Percentiles rank a stretch among this genome's conserved stretches.
Conservation (phyloP, 2,329 filamentous ascomycete species). For the Diaporthe sp. region DNA sequence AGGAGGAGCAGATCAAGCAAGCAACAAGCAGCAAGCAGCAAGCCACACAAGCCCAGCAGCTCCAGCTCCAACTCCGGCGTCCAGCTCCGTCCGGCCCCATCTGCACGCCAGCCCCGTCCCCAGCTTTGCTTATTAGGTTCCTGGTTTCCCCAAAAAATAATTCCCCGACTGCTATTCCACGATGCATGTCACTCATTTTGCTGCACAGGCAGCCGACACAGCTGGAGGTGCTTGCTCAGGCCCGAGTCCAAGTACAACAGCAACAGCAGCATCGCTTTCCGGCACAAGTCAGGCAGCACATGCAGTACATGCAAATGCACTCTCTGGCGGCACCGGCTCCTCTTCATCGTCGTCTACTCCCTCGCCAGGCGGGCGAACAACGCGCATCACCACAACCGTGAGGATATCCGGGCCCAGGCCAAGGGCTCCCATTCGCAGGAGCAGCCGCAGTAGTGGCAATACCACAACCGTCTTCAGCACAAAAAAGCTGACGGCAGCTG, state of each 20-base stretch:
- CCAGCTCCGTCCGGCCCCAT: not conserved
- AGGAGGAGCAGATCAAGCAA: not conserved
- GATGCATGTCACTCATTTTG: slow-evolving; percentile 37
- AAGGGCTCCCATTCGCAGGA: slow-evolving; percentile 35
- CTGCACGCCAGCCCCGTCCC: slow-evolving; percentile 25
- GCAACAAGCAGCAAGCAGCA: not conserved
- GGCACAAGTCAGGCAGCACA: not conserved
- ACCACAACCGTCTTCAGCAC: slow-evolving; percentile 37
- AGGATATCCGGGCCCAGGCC: slow-evolving; percentile 36
- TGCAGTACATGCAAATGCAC: not conserved
- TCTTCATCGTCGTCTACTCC: not conserved
- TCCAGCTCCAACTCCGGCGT: not conserved
- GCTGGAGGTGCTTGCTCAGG: slow-evolving; percentile 22
- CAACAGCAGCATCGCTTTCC: not conserved
- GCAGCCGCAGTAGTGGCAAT: slow-evolving; percentile 30
- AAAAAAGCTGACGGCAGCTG: slow-evolving; percentile 38
- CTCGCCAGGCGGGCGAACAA: slow-evolving; percentile 13
- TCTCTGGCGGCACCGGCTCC: not conserved
- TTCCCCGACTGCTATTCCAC: slow-evolving; percentile 25
- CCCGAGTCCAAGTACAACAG: not conserved
- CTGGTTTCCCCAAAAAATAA: slow-evolving; percentile 7
- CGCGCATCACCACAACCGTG: slow-evolving; percentile 36
- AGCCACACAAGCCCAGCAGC: slow-evolving; percentile 16
- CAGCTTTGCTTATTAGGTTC: slow-evolving; percentile 30
- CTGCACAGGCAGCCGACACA: slow-evolving; percentile 35